phyloP scores from a whole-genome alignment of 2,329 filamentous ascomycete genomes.

The Diaporthe caulivora region DNA sequence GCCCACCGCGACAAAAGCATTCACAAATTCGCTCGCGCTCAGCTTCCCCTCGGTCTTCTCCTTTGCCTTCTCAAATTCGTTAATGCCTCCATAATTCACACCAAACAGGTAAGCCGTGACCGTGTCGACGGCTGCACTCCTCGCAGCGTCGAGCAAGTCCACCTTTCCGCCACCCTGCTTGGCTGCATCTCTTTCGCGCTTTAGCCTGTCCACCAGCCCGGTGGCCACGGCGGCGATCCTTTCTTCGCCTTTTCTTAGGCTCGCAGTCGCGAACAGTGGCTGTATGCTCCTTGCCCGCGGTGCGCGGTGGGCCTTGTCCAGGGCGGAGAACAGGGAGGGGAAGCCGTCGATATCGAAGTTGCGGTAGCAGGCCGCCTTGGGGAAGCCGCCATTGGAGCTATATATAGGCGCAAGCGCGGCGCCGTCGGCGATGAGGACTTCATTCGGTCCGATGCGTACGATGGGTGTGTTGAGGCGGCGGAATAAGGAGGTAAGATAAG shows the following conservation, averaged over 20 bases:
- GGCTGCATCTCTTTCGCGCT: slow-evolving; percentile 44
- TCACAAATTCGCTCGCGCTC: slow-evolving; percentile 56
- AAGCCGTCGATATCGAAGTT: slow-evolving; percentile 71
- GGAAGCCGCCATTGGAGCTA: slow-evolving; percentile 63
- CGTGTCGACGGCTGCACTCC: slow-evolving; percentile 65
- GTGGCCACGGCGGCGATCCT: slow-evolving; percentile 56
- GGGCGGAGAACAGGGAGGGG: slow-evolving; percentile 64
- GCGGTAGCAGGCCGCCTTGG: slow-evolving; percentile 62
- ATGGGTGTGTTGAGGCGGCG: slow-evolving; percentile 41
- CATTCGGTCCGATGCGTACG: slow-evolving; percentile 53
- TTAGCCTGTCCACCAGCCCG: slow-evolving; percentile 48
- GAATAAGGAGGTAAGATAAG: slow-evolving; percentile 22
- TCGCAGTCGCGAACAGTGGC: slow-evolving; percentile 60
- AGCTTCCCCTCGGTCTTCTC: background rate
- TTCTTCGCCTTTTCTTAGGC: background rate
- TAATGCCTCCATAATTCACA: slow-evolving; percentile 54
- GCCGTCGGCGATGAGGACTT: slow-evolving; percentile 57
- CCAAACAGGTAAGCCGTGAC: slow-evolving; percentile 67
- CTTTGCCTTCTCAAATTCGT: background rate
- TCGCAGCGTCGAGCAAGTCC: slow-evolving; percentile 62
- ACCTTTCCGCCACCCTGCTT: slow-evolving; percentile 46
- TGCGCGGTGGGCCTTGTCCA: slow-evolving; percentile 54
- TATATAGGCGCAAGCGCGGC: slow-evolving; percentile 64
- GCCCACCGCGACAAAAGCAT: slow-evolving; percentile 66
- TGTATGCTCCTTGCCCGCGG: slow-evolving; percentile 62